Conservation (phyloP, 371 early-diverging fungal species). For the Mortierella sp. region DNA sequence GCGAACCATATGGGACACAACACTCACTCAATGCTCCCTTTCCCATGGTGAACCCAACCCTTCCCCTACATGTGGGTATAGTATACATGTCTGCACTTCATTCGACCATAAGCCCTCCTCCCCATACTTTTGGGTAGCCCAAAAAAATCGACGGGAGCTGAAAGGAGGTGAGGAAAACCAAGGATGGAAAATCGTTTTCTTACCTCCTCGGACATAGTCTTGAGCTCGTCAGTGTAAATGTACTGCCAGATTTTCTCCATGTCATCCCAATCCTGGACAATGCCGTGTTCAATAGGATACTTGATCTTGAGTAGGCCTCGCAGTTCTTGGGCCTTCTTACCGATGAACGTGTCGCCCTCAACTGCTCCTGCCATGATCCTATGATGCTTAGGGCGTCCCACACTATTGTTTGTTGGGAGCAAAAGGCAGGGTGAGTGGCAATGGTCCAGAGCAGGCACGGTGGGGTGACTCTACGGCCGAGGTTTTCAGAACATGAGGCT, state of each 20-base stretch:
- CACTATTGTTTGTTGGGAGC: constrained; percentile 71
- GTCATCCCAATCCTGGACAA: constrained; percentile 99
- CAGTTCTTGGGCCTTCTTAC: constrained; percentile 99
- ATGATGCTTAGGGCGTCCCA: constrained; percentile 99
- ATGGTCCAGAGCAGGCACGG: constrained; percentile 6
- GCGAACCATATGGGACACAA: constrained; percentile 3
- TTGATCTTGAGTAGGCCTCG: constrained; percentile 99
- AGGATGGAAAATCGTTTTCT: background rate
- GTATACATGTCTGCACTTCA: background rate
- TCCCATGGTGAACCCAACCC: background rate
- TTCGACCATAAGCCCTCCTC: background rate
- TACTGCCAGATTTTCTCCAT: constrained; percentile 99
- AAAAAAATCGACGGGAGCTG: too few species aligned
- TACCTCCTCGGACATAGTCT: constrained; percentile 94
- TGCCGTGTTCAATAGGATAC: constrained; percentile 99
- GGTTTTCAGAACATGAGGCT: constrained; percentile 1
- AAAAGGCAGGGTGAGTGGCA: constrained; percentile 3
- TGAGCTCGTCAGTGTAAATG: constrained; percentile 97
- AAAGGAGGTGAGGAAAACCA: background rate
- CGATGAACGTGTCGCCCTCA: constrained; percentile 99
- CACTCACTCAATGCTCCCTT: background rate
- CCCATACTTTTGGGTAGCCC: background rate
- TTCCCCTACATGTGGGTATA: too few species aligned
- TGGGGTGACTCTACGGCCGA: background rate
- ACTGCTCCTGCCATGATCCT: constrained; percentile 99